phyloP scores from a whole-genome alignment of 805 yeast species.

The Ogataea angusta region DNA sequence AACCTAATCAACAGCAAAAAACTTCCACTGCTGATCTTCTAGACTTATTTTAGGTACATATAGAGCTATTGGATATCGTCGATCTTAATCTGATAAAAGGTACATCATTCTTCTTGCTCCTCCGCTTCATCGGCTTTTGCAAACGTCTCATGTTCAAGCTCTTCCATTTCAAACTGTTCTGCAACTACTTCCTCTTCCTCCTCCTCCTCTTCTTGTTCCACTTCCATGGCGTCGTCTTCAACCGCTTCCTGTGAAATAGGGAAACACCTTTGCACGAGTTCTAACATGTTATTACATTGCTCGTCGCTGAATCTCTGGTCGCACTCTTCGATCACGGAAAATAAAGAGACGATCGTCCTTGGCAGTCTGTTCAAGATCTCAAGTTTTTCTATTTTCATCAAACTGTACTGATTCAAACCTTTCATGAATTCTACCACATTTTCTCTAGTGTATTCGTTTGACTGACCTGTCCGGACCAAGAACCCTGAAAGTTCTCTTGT shows the following conservation, averaged over 20 bases:
- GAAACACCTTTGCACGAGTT: conserved; percentile 49
- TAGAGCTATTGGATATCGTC: neutral
- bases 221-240: conserved; percentile 18
- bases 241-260: conserved; percentile 38
- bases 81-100: neutral
- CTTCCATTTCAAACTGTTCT: conserved; percentile 25
- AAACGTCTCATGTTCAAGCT: conserved; percentile 27
- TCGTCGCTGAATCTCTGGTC: conserved; percentile 79
- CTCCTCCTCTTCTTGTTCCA: conserved; percentile 16
- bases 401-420: conserved; percentile 45
- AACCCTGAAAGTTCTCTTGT: conserved; percentile 47
- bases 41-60: conserved; percentile 12
- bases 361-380: conserved; percentile 85
- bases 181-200: conserved; percentile 23
- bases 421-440: conserved; percentile 36
- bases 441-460: conserved; percentile 31
- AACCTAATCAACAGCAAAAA: conserved; percentile 3
- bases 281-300: conserved; percentile 56
- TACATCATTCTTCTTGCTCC: conserved; percentile 3
- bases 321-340: conserved; percentile 85
- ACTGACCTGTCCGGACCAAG: conserved; percentile 35
- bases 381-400: conserved; percentile 79
- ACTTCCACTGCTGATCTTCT: conserved; percentile 19
- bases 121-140: conserved; percentile 7
- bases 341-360: conserved; percentile 70